Base-by-base conservation (phyloP, 2,329 filamentous ascomycete species). In the Camptophora hylomeconis region DNA sequence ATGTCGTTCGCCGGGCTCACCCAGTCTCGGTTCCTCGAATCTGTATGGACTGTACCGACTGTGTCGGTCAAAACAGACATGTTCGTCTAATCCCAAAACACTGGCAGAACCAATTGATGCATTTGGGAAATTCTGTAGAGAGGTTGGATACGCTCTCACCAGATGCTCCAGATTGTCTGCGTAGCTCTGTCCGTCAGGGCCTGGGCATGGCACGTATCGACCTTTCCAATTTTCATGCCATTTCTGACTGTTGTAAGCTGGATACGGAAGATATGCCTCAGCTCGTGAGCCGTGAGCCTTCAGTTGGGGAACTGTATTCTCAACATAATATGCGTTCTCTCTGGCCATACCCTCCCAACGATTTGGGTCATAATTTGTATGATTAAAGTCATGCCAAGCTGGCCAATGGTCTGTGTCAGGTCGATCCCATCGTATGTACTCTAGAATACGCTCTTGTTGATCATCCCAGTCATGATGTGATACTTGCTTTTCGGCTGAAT, bases 241-340 rank as follows among this genome's bases (percentile, higher is more conserved):
- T 9, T 59, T 52, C 3, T 59, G 54, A 28, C 63, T 67, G 45
- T 80, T 77, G 54, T 83, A 81, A 10, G 69, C 57, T 1, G 79
- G 78, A 39, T 83, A 84, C 0, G 80, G 80, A 33, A 75, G 65
- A 52, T 80, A 82, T 12, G 66, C 58, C 31, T 69, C 58, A 1
- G 72, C 66, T 27, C 12, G 17, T 10, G 16, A 11, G 22, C 23
- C 23, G 12, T 14, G 11, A n/a, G 4, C 10, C 17, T 31, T 12
- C 3, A 31, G 23, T 18, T 31, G 23, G 15, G 26, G 22, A 6
- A 31, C 23, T 5, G 29, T 26, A 18, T 31, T 31, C 18, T 31
- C 26, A 24, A 31, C 17, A 11, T 19, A 31, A 16, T 31, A 31
- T n/a, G 23, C 29, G 17, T 26, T 21, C 18, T 31, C 29, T n/a